These are phyloP conservation scores for Bretschneidera sinensis DNA, from an alignment of 345 rosid species.

Conservation along the genomic window DNA sequence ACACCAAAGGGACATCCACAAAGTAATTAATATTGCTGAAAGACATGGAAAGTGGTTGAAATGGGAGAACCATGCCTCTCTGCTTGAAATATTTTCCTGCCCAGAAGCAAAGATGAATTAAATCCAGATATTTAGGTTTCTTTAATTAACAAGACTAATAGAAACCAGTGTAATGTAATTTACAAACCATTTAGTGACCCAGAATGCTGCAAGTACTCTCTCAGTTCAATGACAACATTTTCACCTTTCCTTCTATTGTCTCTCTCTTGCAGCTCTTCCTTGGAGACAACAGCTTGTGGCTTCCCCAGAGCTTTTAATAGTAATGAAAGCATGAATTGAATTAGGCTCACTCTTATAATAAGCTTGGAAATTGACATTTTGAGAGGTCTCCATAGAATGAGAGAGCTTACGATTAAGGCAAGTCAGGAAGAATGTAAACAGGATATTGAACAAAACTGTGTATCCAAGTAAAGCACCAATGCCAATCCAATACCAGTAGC, in stretches of 20 bases:
- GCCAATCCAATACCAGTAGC: slow-evolving; percentile 99
- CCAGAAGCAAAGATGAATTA: slow-evolving; percentile 13
- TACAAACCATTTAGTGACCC: slow-evolving; percentile 61
- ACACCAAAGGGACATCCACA: slow-evolving; percentile 84
- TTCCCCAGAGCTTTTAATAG: slow-evolving; percentile 63
- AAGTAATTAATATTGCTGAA: slow-evolving; percentile 85
- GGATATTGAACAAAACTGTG: slow-evolving; percentile 60
- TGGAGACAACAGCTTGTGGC: slow-evolving; percentile 84
- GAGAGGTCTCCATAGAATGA: slow-evolving; percentile 10
- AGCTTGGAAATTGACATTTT: slow-evolving; percentile 8
- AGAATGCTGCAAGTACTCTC: slow-evolving; percentile 78
- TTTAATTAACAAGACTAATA: slow-evolving; percentile 9
- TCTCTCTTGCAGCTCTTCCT: slow-evolving; percentile 81
- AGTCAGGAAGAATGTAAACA: slow-evolving; percentile 72
- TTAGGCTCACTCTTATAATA: not conserved
- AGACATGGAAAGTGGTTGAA: slow-evolving; percentile 90
- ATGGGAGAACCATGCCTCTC: slow-evolving; percentile 99
- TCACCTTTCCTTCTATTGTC: slow-evolving; percentile 81
- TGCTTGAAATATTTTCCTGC: slow-evolving; percentile 86
- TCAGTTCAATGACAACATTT: slow-evolving; percentile 62
- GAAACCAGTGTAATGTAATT: slow-evolving; percentile 13
- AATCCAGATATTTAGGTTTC: slow-evolving; percentile 7
- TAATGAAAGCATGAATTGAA: slow-evolving; percentile 3
- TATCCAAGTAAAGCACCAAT: slow-evolving; percentile 90
- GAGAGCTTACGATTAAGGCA: slow-evolving; percentile 76